Base-by-base conservation (phyloP, 805 yeast genomes). In the Candida broadrunensis region DNA sequence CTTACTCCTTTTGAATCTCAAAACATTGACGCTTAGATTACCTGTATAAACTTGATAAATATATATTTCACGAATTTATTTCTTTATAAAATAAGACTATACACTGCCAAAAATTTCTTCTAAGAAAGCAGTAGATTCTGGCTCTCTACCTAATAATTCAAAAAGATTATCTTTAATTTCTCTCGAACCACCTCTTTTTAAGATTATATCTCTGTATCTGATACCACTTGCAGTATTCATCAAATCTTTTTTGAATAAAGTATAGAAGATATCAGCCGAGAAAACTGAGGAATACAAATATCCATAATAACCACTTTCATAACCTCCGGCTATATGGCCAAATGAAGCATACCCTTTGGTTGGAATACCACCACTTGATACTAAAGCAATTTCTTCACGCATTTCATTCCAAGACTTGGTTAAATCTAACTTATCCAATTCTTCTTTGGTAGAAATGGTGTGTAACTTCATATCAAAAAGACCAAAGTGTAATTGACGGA, bases 241-340 rank as follows among this genome's bases (percentile, higher is more conserved):
- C 33, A 95, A 93, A 58, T 84, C 78, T 1, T 64, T 52, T 43
- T 78, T 76, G 71, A 88, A 88, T 54, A 77, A 75, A 4, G 86
- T 65, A 59, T 85, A 80, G 66, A 77, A 88, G 56, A 88, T 85
- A 60, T 88, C 96, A 5, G 87, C 77, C 1, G 95, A 93, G 68
- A 82, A 88, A 13, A 86, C 95, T 54, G 81, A 82, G 2, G 95
- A 85, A 82, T 88, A 88, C 65, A 87, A 63, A 60, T 88, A 88
- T 2, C 95, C 95, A 52, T 88, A 88, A 63, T 88, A 88, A 3
- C 90, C 89, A 9, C 90, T 81, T 40, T 86, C 91, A 60, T 88
- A 88, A 14, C 95, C 91, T 29, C 88, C 88, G 58, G 86, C 77
- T 41, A 77, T 73, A 56, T 88, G 96, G 2, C 87, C 88, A 58